Conservation (phyloP, 2,329 filamentous ascomycete species). For the Monilinia laxa region DNA sequence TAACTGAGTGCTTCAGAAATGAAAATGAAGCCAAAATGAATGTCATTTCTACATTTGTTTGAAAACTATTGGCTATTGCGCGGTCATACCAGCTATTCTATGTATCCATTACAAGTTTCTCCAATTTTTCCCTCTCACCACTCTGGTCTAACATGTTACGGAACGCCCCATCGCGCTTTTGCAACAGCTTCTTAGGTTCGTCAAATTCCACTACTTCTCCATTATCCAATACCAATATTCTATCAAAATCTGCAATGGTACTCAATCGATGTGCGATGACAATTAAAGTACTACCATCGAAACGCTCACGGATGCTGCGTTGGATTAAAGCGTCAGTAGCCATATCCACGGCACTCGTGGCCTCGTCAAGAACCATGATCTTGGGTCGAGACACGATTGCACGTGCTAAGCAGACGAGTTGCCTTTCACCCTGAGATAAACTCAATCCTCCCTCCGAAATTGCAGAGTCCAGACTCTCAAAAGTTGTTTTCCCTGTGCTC, state of each 20-base stretch:
- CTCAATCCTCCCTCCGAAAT: no score
- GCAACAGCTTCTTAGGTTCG: constrained; percentile 60
- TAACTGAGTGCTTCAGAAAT: no score
- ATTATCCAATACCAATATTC: constrained; percentile 68
- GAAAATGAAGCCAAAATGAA: no score
- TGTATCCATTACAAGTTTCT: constrained; percentile 25
- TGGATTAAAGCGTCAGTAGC: constrained; percentile 72
- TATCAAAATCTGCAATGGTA: constrained; percentile 75
- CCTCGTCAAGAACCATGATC: constrained; percentile 78
- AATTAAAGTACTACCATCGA: constrained; percentile 64
- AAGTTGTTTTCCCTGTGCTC: no score
- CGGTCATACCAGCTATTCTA: not conserved
- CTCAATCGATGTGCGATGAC: constrained; percentile 75
- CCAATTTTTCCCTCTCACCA: constrained; percentile 49
- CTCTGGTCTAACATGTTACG: constrained; percentile 61
- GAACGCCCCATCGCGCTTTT: constrained; percentile 47
- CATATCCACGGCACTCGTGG: constrained; percentile 77
- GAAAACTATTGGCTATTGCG: no score
- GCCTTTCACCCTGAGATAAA: constrained; percentile 65
- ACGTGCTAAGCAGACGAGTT: constrained; percentile 71
- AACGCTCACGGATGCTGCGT: constrained; percentile 69
- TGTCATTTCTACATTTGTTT: no score
- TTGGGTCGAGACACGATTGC: constrained; percentile 71
- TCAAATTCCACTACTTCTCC: constrained; percentile 68
- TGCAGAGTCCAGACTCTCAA: no score